Percentiles rank a stretch among this genome's conserved stretches.
Evolutionary conservation across 2,329 filamentous ascomycete genomes (phyloP).

Genomic region (Hirsutella minnesotensis): DNA sequence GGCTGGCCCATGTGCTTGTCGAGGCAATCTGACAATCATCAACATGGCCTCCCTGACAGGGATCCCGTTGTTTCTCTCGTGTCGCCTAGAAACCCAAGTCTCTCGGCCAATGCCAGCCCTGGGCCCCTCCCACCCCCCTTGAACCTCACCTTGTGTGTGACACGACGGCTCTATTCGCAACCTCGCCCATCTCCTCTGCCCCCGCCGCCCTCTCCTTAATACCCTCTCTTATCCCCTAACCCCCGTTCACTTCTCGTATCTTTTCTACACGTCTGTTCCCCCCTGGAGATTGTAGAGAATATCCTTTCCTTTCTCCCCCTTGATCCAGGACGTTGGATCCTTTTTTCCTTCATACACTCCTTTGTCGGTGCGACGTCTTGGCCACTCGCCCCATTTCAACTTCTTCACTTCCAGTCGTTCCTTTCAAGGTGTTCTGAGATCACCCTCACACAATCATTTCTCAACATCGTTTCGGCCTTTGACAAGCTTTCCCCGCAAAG

Average conservation of each 20-base stretch:
- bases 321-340: conserved; percentile 15
- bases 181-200: not conserved
- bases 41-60: too few relatives aligned
- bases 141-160: not conserved
- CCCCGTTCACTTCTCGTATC: conserved; percentile 8
- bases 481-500: too few relatives aligned
- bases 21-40: too few relatives aligned
- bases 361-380: conserved; percentile 6
- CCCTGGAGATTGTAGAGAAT: conserved; percentile 11
- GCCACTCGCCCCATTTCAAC: conserved; percentile 10
- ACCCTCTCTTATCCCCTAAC: not conserved
- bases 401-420: conserved; percentile 12
- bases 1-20: too few relatives aligned
- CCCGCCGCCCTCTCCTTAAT: conserved; percentile 5
- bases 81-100: not conserved
- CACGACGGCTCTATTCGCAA: conserved; percentile 1
- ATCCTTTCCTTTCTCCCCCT: conserved; percentile 19
- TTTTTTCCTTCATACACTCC: conserved; percentile 15
- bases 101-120: not conserved
- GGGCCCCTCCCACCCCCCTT: not conserved
- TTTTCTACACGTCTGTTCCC: conserved; percentile 10
- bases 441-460: conserved; percentile 9
- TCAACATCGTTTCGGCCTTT: too few relatives aligned
- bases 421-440: conserved; percentile 21
- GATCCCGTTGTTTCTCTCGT: too few relatives aligned